Base-by-base conservation (phyloP, 352 stramenopile species). In the Phytophthora nicotianae region DNA sequence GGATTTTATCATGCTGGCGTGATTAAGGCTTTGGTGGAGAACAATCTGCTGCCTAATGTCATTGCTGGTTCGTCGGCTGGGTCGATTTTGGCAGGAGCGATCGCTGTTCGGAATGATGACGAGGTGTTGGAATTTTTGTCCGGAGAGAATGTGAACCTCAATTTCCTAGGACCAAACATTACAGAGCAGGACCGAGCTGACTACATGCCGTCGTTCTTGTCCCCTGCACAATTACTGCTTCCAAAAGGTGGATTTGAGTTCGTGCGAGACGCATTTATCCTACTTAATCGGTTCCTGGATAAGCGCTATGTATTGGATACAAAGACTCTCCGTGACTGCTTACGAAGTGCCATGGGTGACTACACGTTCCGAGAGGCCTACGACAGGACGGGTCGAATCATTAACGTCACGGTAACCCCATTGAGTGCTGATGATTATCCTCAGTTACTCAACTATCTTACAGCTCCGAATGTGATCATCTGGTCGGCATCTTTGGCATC, bases 321-420 rank as follows among this genome's bases (percentile, higher is more conserved):
- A 8, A 81, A 81, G 20, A 81, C 84, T 8, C 64, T 95, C 20
- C 77, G 78, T 13, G 79, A 83, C 27, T 83, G 77, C 7, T 74
- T 98, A 21, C 75, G 91, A 42, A 80, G 76, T 43, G 93, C 96
- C 75, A 95, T 99, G 65, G 97, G 97, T n/a, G 89, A 98, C 70
- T 98, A 98, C 69, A 99, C 97, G 3, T 99, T 99, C 70, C 93
- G 98, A 65, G 96, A 98, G 60, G 97, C 97, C 0, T 99, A 99
- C 70, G 97, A 99, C 75, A 82, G 96, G 37, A 99, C 97, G 10
- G 97, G 97, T 26, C 83, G 97, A 19, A 99, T 99, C 75, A 91
- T 99, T 49, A 99, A 99, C 79, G 98, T 99, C 60, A 99, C 95
- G 6, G 97, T 99, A 10, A 98, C 95, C 5, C 96, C 96, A 20